Evolutionary conservation across 2,329 filamentous ascomycete species (phyloP).

Genomic region (Ophiostoma ulmi): DNA sequence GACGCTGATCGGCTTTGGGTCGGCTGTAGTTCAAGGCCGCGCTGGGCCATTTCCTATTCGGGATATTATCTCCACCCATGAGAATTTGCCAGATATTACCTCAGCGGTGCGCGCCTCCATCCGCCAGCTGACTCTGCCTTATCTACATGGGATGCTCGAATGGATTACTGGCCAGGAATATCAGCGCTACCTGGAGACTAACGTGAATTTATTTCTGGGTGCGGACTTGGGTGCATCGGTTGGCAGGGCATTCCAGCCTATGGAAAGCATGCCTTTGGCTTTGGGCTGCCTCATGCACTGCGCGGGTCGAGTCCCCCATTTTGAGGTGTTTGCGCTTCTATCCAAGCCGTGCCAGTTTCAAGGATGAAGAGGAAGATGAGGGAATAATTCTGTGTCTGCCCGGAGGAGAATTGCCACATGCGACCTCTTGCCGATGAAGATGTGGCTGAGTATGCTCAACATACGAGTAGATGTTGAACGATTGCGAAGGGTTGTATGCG

Average conservation of each 20-base stretch:
- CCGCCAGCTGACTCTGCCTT: background rate
- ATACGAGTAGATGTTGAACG: background rate
- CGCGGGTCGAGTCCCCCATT: background rate
- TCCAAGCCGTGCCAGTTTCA: background rate
- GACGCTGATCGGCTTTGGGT: background rate
- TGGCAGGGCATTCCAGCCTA: background rate
- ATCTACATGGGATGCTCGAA: background rate
- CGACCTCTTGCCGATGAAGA: background rate
- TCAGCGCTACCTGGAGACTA: background rate
- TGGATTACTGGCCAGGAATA: background rate
- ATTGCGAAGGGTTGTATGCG: background rate
- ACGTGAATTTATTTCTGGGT: background rate
- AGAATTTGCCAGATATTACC: background rate
- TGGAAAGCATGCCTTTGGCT: background rate
- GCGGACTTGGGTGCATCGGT: background rate
- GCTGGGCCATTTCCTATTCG: background rate
- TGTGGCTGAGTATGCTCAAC: background rate
- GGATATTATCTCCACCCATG: background rate
- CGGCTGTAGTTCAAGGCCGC: background rate
- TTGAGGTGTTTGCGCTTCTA: background rate
- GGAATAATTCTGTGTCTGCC: background rate
- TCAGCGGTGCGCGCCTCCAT: background rate
- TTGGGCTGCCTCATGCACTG: background rate
- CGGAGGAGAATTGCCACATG: background rate
- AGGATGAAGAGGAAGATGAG: background rate